phyloP scores from a whole-genome alignment of 306 rosid genomes.

The Ormosia semicastrata region DNA sequence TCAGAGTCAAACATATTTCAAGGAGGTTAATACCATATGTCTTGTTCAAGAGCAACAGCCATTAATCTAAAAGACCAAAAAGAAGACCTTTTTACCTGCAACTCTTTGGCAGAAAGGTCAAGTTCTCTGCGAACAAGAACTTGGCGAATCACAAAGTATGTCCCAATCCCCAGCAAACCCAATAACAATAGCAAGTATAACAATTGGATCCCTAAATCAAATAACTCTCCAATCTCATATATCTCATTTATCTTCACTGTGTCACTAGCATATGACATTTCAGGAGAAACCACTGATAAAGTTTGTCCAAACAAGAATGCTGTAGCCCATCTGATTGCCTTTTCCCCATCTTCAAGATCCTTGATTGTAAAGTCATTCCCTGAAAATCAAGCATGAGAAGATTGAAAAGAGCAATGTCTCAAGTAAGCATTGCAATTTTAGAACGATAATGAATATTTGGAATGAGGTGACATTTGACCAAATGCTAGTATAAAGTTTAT shows the following conservation, averaged over 20 bases:
- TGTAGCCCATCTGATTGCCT: constrained; percentile 34
- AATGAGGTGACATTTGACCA: background rate
- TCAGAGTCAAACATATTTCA: background rate
- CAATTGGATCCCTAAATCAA: constrained; percentile 73
- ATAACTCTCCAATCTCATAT: constrained; percentile 62
- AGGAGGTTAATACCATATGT: background rate
- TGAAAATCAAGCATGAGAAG: constrained; percentile 26
- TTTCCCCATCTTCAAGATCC: constrained; percentile 31
- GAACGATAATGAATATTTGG: background rate
- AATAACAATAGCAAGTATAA: constrained; percentile 56
- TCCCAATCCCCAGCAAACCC: constrained; percentile 68
- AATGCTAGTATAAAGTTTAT: background rate
- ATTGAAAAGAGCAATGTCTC: background rate
- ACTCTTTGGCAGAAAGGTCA: constrained; percentile 81
- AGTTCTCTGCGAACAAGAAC: constrained; percentile 85
- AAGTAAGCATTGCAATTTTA: background rate
- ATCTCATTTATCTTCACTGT: constrained; percentile 38
- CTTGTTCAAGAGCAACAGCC: background rate
- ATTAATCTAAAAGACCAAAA: background rate
- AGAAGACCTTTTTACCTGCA: constrained; percentile 51
- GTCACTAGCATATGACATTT: constrained; percentile 50
- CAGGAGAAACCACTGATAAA: constrained; percentile 43
- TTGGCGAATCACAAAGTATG: constrained; percentile 72
- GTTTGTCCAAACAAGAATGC: constrained; percentile 48
- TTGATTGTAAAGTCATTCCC: constrained; percentile 18